Percentiles rank a stretch among this genome's conserved stretches.
These are phyloP conservation scores for Globisporangium parvum DNA, from an alignment of 352 stramenopile species.

Conservation along the genomic window DNA sequence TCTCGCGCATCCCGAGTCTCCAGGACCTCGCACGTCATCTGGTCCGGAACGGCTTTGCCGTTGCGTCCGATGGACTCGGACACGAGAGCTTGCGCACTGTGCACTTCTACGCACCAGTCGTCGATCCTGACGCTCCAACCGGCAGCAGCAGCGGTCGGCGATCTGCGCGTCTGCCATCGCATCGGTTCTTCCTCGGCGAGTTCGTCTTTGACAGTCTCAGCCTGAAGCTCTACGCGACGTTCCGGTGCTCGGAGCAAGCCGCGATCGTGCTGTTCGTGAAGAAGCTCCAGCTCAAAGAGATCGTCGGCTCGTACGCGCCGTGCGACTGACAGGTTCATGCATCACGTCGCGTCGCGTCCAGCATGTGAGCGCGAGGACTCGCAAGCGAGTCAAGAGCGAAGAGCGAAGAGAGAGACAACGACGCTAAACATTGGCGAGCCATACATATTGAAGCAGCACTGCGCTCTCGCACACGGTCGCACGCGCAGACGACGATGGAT, in stretches of 20 bases:
- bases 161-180: slow-evolving; percentile 2
- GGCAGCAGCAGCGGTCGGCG: background rate
- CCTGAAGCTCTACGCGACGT: slow-evolving; percentile 56
- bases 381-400: background rate
- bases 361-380: background rate
- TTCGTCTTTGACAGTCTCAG: slow-evolving; percentile 70
- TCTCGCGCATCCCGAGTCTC: slow-evolving; percentile 40
- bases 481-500: background rate
- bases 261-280: slow-evolving; percentile 62
- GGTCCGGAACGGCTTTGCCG: slow-evolving; percentile 33
- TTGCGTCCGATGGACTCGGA: slow-evolving; percentile 45
- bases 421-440: slow-evolving; percentile 3
- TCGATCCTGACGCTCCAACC: background rate
- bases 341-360: no score
- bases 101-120: slow-evolving; percentile 44
- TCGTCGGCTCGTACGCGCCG: slow-evolving; percentile 59
- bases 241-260: slow-evolving; percentile 46
- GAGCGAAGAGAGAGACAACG: background rate
- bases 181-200: slow-evolving; percentile 50
- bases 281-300: slow-evolving; percentile 67
- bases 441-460: slow-evolving; percentile 3
- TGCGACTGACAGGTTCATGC: slow-evolving; percentile 55
- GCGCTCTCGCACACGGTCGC: background rate
- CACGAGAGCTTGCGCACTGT: slow-evolving; percentile 32
- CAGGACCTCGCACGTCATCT: slow-evolving; percentile 42